Base-by-base conservation (phyloP, 2,329 filamentous ascomycete genomes). In the Ramichloridium luteum region DNA sequence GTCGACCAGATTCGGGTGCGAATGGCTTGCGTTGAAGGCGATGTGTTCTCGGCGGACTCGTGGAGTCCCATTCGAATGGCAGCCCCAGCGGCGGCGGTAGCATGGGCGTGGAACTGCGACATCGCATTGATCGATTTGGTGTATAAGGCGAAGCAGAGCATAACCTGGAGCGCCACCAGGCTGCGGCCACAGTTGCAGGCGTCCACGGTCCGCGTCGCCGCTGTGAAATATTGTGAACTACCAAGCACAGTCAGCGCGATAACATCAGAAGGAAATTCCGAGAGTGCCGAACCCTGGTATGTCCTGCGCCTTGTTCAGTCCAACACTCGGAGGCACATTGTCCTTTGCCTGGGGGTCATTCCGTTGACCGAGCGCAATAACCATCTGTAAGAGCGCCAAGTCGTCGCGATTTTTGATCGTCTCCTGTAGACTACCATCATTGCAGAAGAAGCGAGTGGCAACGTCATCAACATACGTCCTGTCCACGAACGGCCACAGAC, bases 1-100 rank as follows among this genome's bases (percentile, higher is more conserved):
- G 39, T 31, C 3, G 39, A 36, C 39, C 41, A 42, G 20, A 42
- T 31, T 13, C 39, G 31, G 14, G 27, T 33, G 31, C 39, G 32
- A n/a, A 40, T 20, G n/a, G 37, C 37, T 4, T 27, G 37, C 25
- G 40, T 39, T 23, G 8, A 8, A n/a, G 8, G n/a, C n/a, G 20
- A n/a, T n/a, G n/a, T 8, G 13, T 39, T 35, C 13, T 35, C 28
- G 1, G 39, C 11, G 3, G 30, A 18, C 25, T 44, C 41, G 26
- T 44, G 41, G 3, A 44, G 35, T 9, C 41, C 41, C 32, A 44
- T 32, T 2, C 41, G 35, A 5, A 40, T 27, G 6, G 37, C 41
- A 5, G 35, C 39, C 25, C 41, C 38, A 3, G 41, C 29, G 9
- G 39, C 41, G 11, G 41, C 37, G 13, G 32, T 35, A 8, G 41